Conservation (phyloP, 1,139 yeast species). For the Zhuliangozyma blackwelliae region DNA sequence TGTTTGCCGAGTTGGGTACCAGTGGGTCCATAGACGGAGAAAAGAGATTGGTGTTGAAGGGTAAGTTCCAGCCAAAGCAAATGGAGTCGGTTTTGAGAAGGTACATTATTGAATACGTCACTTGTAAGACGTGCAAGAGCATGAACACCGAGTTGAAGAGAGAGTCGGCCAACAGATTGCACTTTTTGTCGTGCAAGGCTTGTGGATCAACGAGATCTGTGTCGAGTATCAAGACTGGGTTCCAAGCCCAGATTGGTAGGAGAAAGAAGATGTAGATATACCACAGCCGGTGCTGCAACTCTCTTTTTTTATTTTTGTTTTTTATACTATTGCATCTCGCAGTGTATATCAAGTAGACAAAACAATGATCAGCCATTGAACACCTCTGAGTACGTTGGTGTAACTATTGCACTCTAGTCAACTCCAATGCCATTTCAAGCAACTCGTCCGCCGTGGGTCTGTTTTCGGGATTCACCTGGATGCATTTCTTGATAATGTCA, state of each 20-base stretch:
- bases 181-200: slow-evolving; percentile 95
- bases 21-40: slow-evolving; percentile 99
- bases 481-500: slow-evolving; percentile 53
- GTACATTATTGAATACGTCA: slow-evolving; percentile 93
- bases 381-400: too few relatives aligned
- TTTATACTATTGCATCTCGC: too few relatives aligned
- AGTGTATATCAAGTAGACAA: too few relatives aligned
- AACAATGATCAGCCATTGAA: too few relatives aligned
- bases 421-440: background rate
- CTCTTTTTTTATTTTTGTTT: too few relatives aligned
- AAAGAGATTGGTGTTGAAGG: slow-evolving; percentile 93
- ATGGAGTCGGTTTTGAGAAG: slow-evolving; percentile 95
- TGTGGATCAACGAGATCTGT: slow-evolving; percentile 98
- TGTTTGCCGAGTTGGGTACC: slow-evolving; percentile 98
- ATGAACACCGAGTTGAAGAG: slow-evolving; percentile 95
- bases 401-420: background rate
- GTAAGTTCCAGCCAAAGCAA: slow-evolving; percentile 97
- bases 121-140: slow-evolving; percentile 98
- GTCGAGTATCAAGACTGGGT: slow-evolving; percentile 96
- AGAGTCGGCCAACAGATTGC: slow-evolving; percentile 93
- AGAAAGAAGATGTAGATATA: slow-evolving; percentile 49
- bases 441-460: slow-evolving; percentile 43
- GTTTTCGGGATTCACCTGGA: slow-evolving; percentile 52
- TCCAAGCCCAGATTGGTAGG: slow-evolving; percentile 92
- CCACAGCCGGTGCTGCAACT: too few relatives aligned